phyloP scores from a whole-genome alignment of 768 basidiomycete species.

The Russula griseocarnosa region DNA sequence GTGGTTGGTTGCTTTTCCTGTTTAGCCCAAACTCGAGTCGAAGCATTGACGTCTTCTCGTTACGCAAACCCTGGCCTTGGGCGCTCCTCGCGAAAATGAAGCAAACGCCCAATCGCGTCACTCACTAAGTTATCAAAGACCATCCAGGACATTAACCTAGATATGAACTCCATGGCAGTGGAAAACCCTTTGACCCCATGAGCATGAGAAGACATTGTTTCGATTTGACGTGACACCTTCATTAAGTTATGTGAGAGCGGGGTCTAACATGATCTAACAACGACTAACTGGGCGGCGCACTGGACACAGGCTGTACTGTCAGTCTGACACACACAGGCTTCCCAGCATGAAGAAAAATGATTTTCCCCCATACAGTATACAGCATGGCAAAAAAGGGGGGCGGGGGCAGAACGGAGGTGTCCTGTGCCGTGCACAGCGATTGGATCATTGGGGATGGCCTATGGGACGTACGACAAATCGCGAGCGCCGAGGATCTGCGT shows the following conservation, averaged over 20 bases:
- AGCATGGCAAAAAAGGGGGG: neutral
- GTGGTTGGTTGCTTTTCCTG: neutral
- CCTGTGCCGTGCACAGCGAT: neutral
- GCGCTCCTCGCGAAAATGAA: neutral
- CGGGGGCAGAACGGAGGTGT: neutral
- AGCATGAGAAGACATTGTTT: neutral
- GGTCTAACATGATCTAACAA: no score
- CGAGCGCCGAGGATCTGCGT: no score
- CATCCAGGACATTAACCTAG: constrained; percentile 3
- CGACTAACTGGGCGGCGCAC: neutral
- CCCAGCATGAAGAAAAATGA: neutral
- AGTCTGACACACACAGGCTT: neutral
- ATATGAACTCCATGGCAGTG: neutral
- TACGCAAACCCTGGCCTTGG: neutral
- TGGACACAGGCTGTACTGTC: no score
- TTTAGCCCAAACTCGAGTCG: neutral
- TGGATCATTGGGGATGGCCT: neutral
- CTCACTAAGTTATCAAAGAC: neutral
- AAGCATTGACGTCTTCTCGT: neutral
- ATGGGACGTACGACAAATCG: neutral
- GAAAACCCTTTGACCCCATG: neutral
- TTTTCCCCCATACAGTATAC: neutral
- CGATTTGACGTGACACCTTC: neutral
- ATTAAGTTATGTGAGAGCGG: neutral
- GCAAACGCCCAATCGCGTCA: neutral